phyloP scores from a whole-genome alignment of 257 asterid genomes.

The Voacanga thouarsii region DNA sequence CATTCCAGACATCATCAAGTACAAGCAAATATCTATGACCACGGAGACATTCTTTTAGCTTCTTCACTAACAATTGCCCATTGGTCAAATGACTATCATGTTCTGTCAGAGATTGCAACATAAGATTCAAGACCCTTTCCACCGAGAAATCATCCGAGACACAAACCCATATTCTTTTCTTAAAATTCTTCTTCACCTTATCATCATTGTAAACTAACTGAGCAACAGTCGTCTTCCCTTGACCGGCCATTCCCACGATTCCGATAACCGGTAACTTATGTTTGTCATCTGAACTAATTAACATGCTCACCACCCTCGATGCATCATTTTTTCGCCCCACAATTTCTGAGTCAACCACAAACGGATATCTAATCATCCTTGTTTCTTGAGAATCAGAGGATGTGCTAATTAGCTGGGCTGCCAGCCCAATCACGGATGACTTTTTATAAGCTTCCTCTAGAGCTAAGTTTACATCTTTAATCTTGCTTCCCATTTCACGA shows the following conservation, averaged over 20 bases:
- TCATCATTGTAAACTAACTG: neutral
- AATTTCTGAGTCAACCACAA: neutral
- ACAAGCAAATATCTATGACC: too few relatives aligned
- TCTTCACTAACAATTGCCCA: neutral
- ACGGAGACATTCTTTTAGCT: neutral
- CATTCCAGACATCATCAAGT: too few relatives aligned
- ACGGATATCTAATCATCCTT: neutral
- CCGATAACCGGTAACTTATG: neutral
- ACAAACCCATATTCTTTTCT: neutral
- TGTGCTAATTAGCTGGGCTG: neutral
- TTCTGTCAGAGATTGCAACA: neutral
- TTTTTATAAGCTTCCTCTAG: neutral
- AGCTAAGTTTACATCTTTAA: neutral
- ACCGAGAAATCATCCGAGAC: neutral
- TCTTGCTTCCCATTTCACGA: neutral
- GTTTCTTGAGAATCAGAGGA: neutral
- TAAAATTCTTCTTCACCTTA: neutral
- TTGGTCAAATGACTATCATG: neutral
- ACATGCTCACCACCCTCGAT: neutral
- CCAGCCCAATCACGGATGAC: neutral
- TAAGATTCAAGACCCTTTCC: too few relatives aligned
- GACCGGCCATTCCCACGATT: slow-evolving; percentile 24
- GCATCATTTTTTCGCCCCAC: neutral
- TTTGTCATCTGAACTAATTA: neutral
- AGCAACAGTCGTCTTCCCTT: slow-evolving; percentile 22